Evolutionary conservation across 805 yeast genomes (phyloP), one percentile per base, ranked within the genome.

Genomic region (Zygosaccharomyces bailii): DNA sequence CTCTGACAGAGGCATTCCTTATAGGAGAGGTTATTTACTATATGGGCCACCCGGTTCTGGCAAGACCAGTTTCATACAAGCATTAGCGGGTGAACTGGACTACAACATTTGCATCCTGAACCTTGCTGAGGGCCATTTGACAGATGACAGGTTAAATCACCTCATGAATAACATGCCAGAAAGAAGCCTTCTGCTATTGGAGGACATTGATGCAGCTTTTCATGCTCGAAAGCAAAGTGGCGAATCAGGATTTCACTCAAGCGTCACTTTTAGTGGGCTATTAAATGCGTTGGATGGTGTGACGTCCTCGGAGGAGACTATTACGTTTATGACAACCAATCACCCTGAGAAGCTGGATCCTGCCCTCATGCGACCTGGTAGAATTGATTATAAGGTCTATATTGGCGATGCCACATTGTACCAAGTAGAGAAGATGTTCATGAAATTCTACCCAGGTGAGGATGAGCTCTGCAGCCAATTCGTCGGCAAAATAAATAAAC

Each of bases 1-100:
- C 63, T 84, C 86, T 50, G 86, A 87, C 48, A 73, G 99, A 48
- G 99, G 99, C n/a, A 93, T 93, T 42, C 99, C 99, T 0, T 93
- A 93, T 61, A 76, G 99, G 63, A 74, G 99, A 56, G 99, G 99
- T 0, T 93, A 93, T 59, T 71, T 93, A 40, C 69, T 93, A 21
- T 91, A 86, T 65, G 99, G 99, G 0, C 99, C 99, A 0, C 99
- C 99, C 1, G 99, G 99, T 1, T 81, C 91, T 53, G 99, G 99
- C 46, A 93, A 93, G 61, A 89, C 98, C 2, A 85, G 96, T 58
- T 88, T 88, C 53, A 91, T 93, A 44, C 98, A 91, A 64, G 97
- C 99, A 0, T 69, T 93, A 42, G 99, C 99, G 0, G 99, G 98
- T 30, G 95, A 89, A 51, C 72, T 93, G 56, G 97, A 93, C 66